phyloP scores from a whole-genome alignment of 345 rosid genomes.

The Passiflora organensis region DNA sequence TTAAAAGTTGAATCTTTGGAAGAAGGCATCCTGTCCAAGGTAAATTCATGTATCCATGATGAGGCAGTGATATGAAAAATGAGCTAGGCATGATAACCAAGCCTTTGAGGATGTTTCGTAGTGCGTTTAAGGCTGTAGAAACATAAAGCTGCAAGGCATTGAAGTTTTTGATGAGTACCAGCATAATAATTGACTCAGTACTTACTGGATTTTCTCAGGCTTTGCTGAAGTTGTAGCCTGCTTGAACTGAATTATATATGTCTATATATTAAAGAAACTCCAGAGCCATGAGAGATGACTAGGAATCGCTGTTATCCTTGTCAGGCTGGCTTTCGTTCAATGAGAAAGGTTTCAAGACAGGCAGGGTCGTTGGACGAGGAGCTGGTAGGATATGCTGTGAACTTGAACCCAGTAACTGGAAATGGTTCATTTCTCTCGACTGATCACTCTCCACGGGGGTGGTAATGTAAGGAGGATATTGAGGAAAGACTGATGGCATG shows the following conservation, averaged over 20 bases:
- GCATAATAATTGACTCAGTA: background rate
- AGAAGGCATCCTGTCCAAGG: too few species aligned
- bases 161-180: too few species aligned
- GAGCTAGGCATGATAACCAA: too few species aligned
- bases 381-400: background rate
- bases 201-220: background rate
- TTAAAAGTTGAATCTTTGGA: too few species aligned
- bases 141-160: too few species aligned
- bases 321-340: conserved; percentile 29
- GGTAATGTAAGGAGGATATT: conserved; percentile 41
- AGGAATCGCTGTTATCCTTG: conserved; percentile 20
- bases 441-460: conserved; percentile 6
- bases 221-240: too few species aligned
- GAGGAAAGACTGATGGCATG: conserved; percentile 54
- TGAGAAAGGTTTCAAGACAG: conserved; percentile 32
- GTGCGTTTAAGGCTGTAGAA: too few species aligned
- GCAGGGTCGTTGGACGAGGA: conserved; percentile 17
- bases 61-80: too few species aligned
- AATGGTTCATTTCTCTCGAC: conserved; percentile 15
- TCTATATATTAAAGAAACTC: too few species aligned
- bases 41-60: too few species aligned
- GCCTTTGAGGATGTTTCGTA: too few species aligned
- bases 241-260: too few species aligned
- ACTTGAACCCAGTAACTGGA: conserved; percentile 16
- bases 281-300: background rate